Evolutionary conservation across 306 rosid species (phyloP), one percentile per base, ranked within the genome.

Genomic region (Begonia peltatifolia): DNA sequence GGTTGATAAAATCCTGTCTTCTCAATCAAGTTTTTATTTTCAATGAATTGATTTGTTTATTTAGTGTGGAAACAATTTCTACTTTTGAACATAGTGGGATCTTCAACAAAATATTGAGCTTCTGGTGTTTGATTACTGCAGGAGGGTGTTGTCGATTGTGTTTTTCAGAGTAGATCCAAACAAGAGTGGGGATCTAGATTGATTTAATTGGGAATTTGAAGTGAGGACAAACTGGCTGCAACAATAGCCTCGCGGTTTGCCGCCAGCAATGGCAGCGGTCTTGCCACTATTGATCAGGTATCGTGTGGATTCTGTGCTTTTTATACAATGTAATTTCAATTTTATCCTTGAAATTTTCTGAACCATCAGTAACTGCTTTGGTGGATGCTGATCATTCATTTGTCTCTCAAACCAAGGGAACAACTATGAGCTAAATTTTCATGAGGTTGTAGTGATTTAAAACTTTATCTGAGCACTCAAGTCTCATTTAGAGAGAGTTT

Each of bases 201-300:
- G 65, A 58, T 70, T 64, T 64, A 25, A 54, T 61, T 14, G 41
- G 58, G 54, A 61, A 64, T 46, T 71, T 73, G 66, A 61, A 64
- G 59, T 43, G 30, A 69, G 80, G 69, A 64, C 12, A 72, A 80
- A 66, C 80, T 92, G 99, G 89, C 99, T 47, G 68, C 96, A 11
- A 61, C 96, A 44, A 53, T 77, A 18, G 61, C 83, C 72, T 85
- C 95, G 95, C 76, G 95, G 75, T 60, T 23, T 49, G 52, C 87
- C 73, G 75, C 89, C 81, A 82, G 71, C 77, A 88, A 84, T 68
- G 94, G 96, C 80, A 74, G 82, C 79, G 66, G 71, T 80, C 88
- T 59, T 64, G 72, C 80, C 48, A 35, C 87, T 52, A 89, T 67
- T 80, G 87, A 90, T 69, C 68, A 71, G 82, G 97, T 90, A 80